Conservation (phyloP, 2,329 filamentous ascomycete genomes). For the Cadophora sp. region DNA sequence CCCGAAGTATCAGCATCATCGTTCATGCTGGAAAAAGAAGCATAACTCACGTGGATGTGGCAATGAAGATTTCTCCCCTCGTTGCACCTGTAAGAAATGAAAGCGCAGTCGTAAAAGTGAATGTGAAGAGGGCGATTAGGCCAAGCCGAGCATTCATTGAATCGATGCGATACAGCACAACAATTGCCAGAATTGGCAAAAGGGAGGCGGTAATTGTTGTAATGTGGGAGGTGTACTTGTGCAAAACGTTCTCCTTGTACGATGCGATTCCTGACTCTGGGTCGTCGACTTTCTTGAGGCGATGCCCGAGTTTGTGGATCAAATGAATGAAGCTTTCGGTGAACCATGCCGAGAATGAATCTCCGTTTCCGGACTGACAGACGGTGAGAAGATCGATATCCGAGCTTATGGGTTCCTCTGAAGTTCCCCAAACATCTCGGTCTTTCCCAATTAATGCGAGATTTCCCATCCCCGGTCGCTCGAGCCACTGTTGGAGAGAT, state of each 20-base stretch:
- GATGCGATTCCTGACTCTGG: slow-evolving; percentile 9
- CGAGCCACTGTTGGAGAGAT: slow-evolving; percentile 23
- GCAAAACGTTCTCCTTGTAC: neutral
- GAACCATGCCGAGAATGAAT: slow-evolving; percentile 14
- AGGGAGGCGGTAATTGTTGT: slow-evolving; percentile 24
- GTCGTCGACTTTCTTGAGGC: slow-evolving; percentile 12
- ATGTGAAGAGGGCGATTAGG: slow-evolving; percentile 29
- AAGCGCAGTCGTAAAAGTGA: slow-evolving; percentile 28
- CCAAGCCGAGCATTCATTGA: slow-evolving; percentile 21
- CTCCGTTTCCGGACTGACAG: neutral
- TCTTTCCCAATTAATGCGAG: slow-evolving; percentile 17
- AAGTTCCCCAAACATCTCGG: slow-evolving; percentile 15
- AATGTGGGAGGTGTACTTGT: neutral
- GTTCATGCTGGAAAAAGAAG: neutral
- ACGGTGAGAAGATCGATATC: slow-evolving; percentile 8
- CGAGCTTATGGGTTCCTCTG: neutral
- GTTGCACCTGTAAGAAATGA: slow-evolving; percentile 30
- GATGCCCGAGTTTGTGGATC: slow-evolving; percentile 7
- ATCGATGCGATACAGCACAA: slow-evolving; percentile 28
- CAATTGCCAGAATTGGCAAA: slow-evolving; percentile 31
- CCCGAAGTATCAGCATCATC: neutral
- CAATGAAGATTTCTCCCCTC: slow-evolving; percentile 32
- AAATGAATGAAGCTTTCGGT: neutral
- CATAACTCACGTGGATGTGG: slow-evolving; percentile 31
- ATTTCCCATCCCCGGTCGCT: slow-evolving; percentile 16